Evolutionary conservation across 306 rosid genomes (phyloP).

Genomic region (Quercus mongolica): DNA sequence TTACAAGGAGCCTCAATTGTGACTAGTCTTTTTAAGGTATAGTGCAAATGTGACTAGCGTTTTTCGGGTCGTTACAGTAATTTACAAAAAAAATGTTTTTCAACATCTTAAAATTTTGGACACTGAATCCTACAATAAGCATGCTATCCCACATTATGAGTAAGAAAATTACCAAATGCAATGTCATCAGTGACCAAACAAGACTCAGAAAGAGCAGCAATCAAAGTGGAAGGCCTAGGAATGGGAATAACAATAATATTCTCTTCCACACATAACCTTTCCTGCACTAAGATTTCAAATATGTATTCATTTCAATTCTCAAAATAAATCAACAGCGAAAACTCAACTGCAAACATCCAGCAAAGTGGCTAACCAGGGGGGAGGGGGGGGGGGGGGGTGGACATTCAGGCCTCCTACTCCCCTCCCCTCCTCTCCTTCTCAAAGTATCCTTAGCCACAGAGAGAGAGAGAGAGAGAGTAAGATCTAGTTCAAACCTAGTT

Average conservation of each 20-base stretch:
- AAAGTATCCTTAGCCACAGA: no score
- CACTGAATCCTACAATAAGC: slow-evolving; percentile 7
- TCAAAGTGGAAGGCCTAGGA: slow-evolving; percentile 87
- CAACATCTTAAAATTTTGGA: not conserved
- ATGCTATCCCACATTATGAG: slow-evolving; percentile 2
- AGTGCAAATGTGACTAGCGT: rapidly evolving
- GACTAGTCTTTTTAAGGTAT: no score
- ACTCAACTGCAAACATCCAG: not conserved
- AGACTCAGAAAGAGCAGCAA: slow-evolving; percentile 84
- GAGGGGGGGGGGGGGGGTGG: no score
- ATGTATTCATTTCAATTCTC: not conserved
- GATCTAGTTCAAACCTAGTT: no score
- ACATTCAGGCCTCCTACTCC: no score
- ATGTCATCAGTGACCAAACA: slow-evolving; percentile 76
- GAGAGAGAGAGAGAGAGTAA: no score
- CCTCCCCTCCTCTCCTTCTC: no score
- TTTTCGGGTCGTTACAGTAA: no score
- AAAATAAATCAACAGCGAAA: not conserved
- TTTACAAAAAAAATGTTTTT: no score
- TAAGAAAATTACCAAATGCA: slow-evolving; percentile 59
- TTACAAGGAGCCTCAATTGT: no score
- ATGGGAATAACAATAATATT: slow-evolving; percentile 78
- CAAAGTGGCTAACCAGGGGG: no score
- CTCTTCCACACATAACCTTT: slow-evolving; percentile 65
- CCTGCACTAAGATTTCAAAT: slow-evolving; percentile 47